phyloP scores from a whole-genome alignment of 2,329 filamentous ascomycete species.

The Huntiella abstrusa region DNA sequence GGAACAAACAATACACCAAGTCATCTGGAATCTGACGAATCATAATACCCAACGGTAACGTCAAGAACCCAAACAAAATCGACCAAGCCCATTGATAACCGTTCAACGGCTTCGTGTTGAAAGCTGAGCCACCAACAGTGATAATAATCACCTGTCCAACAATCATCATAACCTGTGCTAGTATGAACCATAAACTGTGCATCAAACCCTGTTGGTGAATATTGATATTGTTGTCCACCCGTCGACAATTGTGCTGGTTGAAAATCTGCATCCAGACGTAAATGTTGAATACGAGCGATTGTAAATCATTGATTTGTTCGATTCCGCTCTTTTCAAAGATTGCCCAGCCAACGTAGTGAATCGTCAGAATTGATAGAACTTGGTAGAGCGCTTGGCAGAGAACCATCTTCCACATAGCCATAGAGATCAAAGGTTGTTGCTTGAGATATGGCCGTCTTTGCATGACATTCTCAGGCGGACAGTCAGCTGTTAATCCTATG shows the following conservation, averaged over 20 bases:
- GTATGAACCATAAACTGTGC: conserved; percentile 59
- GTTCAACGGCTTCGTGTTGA: conserved; percentile 41
- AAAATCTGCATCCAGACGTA: conserved; percentile 60
- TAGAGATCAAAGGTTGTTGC: conserved; percentile 52
- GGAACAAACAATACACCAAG: conserved; percentile 17
- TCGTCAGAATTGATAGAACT: conserved; percentile 33
- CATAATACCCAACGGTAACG: conserved; percentile 38
- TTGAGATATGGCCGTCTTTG: conserved; percentile 29
- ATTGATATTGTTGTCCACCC: conserved; percentile 52
- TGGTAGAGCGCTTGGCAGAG: conserved; percentile 43
- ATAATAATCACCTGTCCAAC: conserved; percentile 55
- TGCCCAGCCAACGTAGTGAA: conserved; percentile 40
- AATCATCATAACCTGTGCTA: conserved; percentile 46
- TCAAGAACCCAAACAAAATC: conserved; percentile 46
- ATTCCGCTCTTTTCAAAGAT: conserved; percentile 24
- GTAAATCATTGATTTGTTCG: conserved; percentile 27
- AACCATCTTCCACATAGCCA: conserved; percentile 52
- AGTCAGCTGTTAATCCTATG: conserved; percentile 27
- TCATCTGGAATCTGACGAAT: conserved; percentile 24
- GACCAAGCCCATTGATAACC: conserved; percentile 52
- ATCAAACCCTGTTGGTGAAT: conserved; percentile 57
- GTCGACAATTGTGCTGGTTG: conserved; percentile 48
- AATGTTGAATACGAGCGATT: conserved; percentile 49
- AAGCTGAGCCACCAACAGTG: conserved; percentile 49
- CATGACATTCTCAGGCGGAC: conserved; percentile 17